Percentiles rank a stretch among this genome's conserved stretches.
These are phyloP conservation scores for Pelagophyceae sp. DNA, from an alignment of 352 stramenopile species.

Conservation along the genomic window DNA sequence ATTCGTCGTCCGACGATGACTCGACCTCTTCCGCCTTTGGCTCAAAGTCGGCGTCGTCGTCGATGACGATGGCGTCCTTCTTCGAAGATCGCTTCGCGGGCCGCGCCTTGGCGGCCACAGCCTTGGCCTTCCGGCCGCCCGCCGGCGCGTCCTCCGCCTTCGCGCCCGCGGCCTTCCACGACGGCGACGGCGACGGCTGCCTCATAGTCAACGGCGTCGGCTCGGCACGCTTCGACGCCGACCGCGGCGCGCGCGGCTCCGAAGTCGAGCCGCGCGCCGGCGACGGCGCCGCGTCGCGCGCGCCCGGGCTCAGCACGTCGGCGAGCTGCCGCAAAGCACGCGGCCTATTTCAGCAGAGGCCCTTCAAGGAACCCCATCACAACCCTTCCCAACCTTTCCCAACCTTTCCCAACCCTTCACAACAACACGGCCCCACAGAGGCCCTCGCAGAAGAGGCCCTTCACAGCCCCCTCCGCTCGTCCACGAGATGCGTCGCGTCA, in stretches of 20 bases:
- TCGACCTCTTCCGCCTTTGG: slow-evolving; percentile 31
- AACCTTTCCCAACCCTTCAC: too few relatives aligned
- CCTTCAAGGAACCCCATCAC: too few relatives aligned
- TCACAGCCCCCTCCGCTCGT: too few relatives aligned
- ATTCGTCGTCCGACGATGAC: slow-evolving; percentile 6
- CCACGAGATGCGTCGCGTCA: too few relatives aligned
- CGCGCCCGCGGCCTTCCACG: slow-evolving; percentile 22
- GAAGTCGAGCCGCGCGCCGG: not conserved
- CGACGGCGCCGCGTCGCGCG: slow-evolving; percentile 2
- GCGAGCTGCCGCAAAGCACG: not conserved
- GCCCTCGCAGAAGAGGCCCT: too few relatives aligned
- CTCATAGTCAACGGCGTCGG: too few relatives aligned
- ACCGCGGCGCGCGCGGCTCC: not conserved
- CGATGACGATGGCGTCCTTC: slow-evolving; percentile 18
- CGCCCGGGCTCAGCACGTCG: not conserved
- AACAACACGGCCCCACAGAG: too few relatives aligned
- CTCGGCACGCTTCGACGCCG: not conserved
- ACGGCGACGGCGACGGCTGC: not conserved
- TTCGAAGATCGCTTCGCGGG: slow-evolving; percentile 29
- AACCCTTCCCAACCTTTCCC: too few relatives aligned
- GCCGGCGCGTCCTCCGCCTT: too few relatives aligned
- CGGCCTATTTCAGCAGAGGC: too few relatives aligned
- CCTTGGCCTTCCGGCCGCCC: too few relatives aligned
- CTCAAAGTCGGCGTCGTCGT: slow-evolving; percentile 34
- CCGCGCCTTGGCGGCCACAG: slow-evolving; percentile 29